phyloP scores from a whole-genome alignment of 352 stramenopile species.

The Pythium diclinum region DNA sequence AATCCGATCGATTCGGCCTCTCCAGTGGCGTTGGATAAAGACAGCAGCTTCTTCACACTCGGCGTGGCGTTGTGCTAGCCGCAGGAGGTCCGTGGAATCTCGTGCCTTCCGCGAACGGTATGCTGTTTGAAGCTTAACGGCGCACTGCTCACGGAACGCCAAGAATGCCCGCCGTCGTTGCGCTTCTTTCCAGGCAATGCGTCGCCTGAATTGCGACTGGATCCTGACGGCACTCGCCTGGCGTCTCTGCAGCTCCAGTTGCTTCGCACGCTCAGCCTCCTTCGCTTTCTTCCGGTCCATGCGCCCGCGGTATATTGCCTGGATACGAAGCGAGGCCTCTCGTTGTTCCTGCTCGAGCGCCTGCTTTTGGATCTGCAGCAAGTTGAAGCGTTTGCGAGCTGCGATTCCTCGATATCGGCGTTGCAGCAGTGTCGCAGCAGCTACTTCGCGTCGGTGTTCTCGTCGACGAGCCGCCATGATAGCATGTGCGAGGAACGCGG shows the following conservation, averaged over 20 bases:
- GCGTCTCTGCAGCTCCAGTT: constrained; percentile 31
- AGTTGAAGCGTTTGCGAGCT: constrained; percentile 35
- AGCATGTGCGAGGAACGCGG: constrained; percentile 35
- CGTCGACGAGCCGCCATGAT: constrained; percentile 33
- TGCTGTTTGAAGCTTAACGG: constrained; percentile 53
- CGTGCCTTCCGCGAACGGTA: constrained; percentile 52
- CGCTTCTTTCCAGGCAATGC: constrained; percentile 33
- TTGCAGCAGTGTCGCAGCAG: constrained; percentile 51
- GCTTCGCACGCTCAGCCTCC: constrained; percentile 32
- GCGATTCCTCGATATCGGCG: constrained; percentile 46
- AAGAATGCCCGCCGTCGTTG: constrained; percentile 29
- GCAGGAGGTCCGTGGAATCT: constrained; percentile 39
- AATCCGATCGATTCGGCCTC: constrained; percentile 41
- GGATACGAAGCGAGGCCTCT: constrained; percentile 47
- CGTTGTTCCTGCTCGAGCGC: constrained; percentile 32
- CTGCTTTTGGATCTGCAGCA: constrained; percentile 35
- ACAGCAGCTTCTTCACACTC: constrained; percentile 37
- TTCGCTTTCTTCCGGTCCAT: constrained; percentile 42
- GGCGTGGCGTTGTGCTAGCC: constrained; percentile 36
- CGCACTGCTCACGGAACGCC: constrained; percentile 39
- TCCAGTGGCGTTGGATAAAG: constrained; percentile 55
- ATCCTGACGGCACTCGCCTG: constrained; percentile 44
- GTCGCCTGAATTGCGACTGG: constrained; percentile 50
- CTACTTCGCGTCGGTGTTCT: constrained; percentile 34
- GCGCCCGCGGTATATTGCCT: constrained; percentile 54